Evolutionary conservation across 345 rosid species (phyloP), one percentile per base, ranked within the genome.

Genomic region (Gossypium turneri): DNA sequence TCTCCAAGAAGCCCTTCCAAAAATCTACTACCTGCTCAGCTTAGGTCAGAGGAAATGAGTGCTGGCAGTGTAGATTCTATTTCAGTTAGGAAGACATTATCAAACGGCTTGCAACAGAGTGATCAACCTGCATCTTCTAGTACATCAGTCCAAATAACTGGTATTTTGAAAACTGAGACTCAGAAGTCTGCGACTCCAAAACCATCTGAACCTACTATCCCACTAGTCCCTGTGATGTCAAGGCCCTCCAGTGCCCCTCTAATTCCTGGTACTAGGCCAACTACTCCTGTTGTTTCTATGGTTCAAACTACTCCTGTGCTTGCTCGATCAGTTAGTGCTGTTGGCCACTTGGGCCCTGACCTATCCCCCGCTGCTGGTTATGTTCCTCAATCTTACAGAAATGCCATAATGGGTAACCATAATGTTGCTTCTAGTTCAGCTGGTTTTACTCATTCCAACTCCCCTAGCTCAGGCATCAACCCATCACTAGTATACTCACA

Each of bases 241-340:
- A 93, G 99, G 88, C 97, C 98, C 56, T 90, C 93, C 55, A 93
- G 97, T 84, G 94, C 97, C 78, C 97, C 99, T 51, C 73, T 93
- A 58, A 81, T 83, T 63, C 97, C 93, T 69, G 90, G 78, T 73
- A 84, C 78, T 45, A 79, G 87, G 74, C 86, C 86, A 55, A 73
- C 87, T 51, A 75, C 88, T 66, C 88, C 92, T 72, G 82, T 79
- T 45, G 82, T 81, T 63, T 84, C 97, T 67, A 24, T 84, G 81
- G 88, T 84, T 80, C 94, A 88, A 72, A 69, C 92, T 17, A 57
- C 88, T 12, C 86, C 97, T 19, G 78, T 76, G 29, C 94, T 95
- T 68, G 82, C 95, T 52, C 92, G 95, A 48, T 90, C 97, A 22
- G 87, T 86, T 48, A 93, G 97, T 88, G 96, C 97, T 75, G 84